A percentile compares a stretch with the other conserved stretches of the same genome.
Evolutionary conservation across 805 yeast genomes (phyloP).

Genomic region (Cyberlindnera amylophila): DNA sequence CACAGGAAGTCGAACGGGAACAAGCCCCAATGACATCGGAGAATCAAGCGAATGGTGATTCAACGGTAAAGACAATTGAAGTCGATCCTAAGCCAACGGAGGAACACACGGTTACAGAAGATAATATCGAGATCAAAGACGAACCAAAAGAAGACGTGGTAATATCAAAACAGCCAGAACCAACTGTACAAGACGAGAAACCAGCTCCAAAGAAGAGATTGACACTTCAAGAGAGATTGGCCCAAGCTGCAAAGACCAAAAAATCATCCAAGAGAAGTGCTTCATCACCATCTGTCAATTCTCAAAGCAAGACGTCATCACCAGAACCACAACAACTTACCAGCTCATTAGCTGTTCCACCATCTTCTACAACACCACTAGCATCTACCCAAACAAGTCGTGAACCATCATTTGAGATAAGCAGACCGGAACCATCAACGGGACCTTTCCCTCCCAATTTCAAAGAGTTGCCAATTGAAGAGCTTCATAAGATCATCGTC

Average conservation of each 20-base stretch:
- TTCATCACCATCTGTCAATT: slow-evolving; percentile 11
- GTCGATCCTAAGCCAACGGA: too few relatives aligned
- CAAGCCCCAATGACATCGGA: too few relatives aligned
- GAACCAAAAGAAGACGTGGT: too few relatives aligned
- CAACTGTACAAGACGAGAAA: neutral
- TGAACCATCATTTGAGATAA: neutral
- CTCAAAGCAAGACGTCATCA: slow-evolving; percentile 2
- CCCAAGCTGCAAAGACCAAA: slow-evolving; percentile 63
- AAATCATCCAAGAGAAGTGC: slow-evolving; percentile 24
- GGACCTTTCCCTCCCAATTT: slow-evolving; percentile 15
- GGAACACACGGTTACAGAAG: too few relatives aligned
- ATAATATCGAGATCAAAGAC: too few relatives aligned
- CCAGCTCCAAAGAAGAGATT: slow-evolving; percentile 48
- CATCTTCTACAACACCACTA: neutral
- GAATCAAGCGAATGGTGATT: too few relatives aligned
- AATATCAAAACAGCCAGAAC: neutral
- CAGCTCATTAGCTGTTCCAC: slow-evolving; percentile 1
- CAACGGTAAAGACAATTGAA: too few relatives aligned
- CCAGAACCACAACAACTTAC: slow-evolving; percentile 8
- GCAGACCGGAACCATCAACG: slow-evolving; percentile 4
- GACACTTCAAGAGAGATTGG: slow-evolving; percentile 81
- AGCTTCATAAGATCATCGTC: slow-evolving; percentile 13
- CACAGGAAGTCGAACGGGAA: too few relatives aligned
- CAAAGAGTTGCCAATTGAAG: slow-evolving; percentile 15
- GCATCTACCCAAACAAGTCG: neutral